These are phyloP conservation scores for Ilyonectria mors-panacis DNA, from an alignment of 2,329 filamentous ascomycete genomes.

Conservation along the genomic window DNA sequence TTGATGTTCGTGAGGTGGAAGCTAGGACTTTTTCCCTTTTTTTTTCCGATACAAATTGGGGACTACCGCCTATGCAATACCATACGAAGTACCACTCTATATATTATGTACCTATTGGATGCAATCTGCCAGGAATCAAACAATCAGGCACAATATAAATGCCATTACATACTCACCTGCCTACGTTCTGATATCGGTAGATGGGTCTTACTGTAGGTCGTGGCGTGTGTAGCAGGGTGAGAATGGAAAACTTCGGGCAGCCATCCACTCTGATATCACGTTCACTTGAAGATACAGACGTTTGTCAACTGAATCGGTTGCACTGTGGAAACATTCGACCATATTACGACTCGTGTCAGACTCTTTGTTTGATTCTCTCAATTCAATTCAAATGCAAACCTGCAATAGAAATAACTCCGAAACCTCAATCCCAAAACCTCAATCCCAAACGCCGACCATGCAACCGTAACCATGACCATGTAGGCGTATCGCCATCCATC, in stretches of 20 bases:
- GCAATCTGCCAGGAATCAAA: background rate
- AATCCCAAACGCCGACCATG: constrained; percentile 41
- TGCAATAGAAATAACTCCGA: background rate
- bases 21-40: constrained; percentile 2
- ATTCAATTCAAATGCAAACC: background rate
- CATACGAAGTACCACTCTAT: background rate
- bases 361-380: background rate
- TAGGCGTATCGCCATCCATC: constrained; percentile 1
- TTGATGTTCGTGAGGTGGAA: background rate
- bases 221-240: background rate
- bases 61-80: background rate
- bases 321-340: background rate
- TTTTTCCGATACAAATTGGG: background rate
- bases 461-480: constrained; percentile 14
- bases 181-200: background rate
- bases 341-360: background rate
- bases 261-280: background rate
- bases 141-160: background rate
- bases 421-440: too few species aligned
- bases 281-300: background rate
- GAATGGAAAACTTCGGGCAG: background rate
- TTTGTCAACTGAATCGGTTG: background rate
- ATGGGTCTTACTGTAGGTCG: background rate
- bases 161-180: too few species aligned
- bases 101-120: background rate